These are phyloP conservation scores for Aristolochia californica DNA, from an alignment of 164 flowering plant genomes.

Conservation along the genomic window DNA sequence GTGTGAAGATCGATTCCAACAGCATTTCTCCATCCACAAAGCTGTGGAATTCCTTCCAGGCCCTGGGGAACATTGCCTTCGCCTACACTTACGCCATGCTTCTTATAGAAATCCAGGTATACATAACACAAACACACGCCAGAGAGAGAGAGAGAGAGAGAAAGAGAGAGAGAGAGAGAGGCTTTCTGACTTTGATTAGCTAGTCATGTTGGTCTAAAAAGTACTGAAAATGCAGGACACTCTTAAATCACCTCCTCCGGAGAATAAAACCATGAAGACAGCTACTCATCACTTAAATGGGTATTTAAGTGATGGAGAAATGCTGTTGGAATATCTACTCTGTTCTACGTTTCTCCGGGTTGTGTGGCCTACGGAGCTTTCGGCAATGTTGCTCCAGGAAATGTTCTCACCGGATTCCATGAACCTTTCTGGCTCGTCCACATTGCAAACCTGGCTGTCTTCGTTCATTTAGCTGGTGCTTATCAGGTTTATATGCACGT, in stretches of 20 bases:
- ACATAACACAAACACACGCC: not conserved
- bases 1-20: slow-evolving; percentile 8
- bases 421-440: slow-evolving; percentile 19
- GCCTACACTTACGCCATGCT: slow-evolving; percentile 31
- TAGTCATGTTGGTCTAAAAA: not conserved
- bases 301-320: too few relatives aligned
- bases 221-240: slow-evolving; percentile 17
- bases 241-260: slow-evolving; percentile 30
- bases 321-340: slow-evolving; percentile 15
- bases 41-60: slow-evolving; percentile 27
- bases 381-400: slow-evolving; percentile 10
- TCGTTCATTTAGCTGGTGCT: slow-evolving; percentile 32
- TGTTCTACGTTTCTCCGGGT: slow-evolving; percentile 10
- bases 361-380: slow-evolving; percentile 14
- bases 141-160: too few relatives aligned
- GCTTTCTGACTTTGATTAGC: not conserved
- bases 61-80: slow-evolving; percentile 37
- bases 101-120: slow-evolving; percentile 37
- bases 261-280: slow-evolving; percentile 29
- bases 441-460: slow-evolving; percentile 23
- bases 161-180: not conserved
- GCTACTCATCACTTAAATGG: too few relatives aligned
- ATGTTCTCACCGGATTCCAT: slow-evolving; percentile 12
- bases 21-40: slow-evolving; percentile 15
- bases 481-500: slow-evolving; percentile 20